phyloP scores from a whole-genome alignment of 169 alveolate genomes.

The Cryptosporidium tyzzeri region DNA sequence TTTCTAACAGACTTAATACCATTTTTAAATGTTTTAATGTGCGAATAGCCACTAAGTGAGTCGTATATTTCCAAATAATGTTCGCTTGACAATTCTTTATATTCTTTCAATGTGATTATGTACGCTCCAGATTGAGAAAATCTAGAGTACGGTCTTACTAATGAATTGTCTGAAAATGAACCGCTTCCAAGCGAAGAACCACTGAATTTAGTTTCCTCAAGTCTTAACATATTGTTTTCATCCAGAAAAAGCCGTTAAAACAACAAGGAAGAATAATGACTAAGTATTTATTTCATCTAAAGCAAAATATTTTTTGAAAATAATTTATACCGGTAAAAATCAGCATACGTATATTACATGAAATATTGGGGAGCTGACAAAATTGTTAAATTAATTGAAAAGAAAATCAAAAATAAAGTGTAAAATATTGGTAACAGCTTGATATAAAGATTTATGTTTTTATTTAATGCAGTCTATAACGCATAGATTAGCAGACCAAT shows the following conservation, averaged over 20 bases:
- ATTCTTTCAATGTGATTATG: conserved; percentile 17
- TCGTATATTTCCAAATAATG: conserved; percentile 25
- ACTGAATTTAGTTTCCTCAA: conserved; percentile 13
- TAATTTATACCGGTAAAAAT: conserved; percentile 17
- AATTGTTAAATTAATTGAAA: background rate
- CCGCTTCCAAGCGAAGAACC: conserved; percentile 21
- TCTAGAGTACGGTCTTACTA: background rate
- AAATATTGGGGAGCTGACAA: conserved; percentile 6
- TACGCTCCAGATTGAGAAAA: conserved; percentile 38
- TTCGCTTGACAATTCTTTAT: background rate
- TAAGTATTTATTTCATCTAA: background rate
- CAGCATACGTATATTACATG: conserved; percentile 5
- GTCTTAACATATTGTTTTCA: conserved; percentile 25
- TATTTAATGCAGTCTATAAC: conserved; percentile 35
- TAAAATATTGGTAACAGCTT: background rate
- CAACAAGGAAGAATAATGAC: background rate
- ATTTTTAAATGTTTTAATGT: conserved; percentile 6
- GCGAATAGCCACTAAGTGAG: background rate
- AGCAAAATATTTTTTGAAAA: background rate
- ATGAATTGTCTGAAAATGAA: background rate
- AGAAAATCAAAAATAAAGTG: background rate
- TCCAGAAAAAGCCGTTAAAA: background rate
- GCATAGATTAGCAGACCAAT: conserved; percentile 54
- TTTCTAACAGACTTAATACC: conserved; percentile 20
- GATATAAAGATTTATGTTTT: background rate